Evolutionary conservation across 2,329 filamentous ascomycete species (phyloP).

Genomic region (Stachybotrys echinatus): DNA sequence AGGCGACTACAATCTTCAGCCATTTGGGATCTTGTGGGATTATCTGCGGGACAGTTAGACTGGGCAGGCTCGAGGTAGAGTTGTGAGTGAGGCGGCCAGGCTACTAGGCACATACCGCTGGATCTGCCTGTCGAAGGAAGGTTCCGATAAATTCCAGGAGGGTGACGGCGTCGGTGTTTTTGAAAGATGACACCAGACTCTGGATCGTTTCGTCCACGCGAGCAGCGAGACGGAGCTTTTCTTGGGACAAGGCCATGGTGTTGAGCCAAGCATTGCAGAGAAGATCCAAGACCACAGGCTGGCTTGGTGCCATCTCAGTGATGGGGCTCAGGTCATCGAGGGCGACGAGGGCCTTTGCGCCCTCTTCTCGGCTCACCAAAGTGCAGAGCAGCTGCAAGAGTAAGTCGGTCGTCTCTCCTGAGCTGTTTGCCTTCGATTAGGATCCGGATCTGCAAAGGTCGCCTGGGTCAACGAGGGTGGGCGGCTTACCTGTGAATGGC

Average conservation of each 20-base stretch:
- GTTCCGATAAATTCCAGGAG: constrained; percentile 51
- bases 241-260: constrained; percentile 26
- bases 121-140: constrained; percentile 43
- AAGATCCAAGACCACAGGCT: constrained; percentile 50
- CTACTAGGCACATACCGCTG: constrained; percentile 32
- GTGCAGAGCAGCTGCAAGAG: constrained; percentile 53
- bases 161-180: constrained; percentile 54
- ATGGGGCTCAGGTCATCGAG: constrained; percentile 49
- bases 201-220: constrained; percentile 44
- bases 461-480: no score
- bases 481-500: constrained; percentile 48
- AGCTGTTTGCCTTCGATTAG: constrained; percentile 26
- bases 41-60: constrained; percentile 25
- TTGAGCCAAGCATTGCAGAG: constrained; percentile 53
- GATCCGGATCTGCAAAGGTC: no score
- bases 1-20: constrained; percentile 40
- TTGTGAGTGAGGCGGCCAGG: neutral
- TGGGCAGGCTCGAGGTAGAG: no score
- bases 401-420: constrained; percentile 44
- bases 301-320: constrained; percentile 49
- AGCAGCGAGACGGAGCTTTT: constrained; percentile 21
- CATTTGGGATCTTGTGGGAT: constrained; percentile 47
- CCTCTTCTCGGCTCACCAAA: constrained; percentile 46
- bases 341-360: constrained; percentile 41
- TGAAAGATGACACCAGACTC: constrained; percentile 47